phyloP scores from a whole-genome alignment of 2,329 filamentous ascomycete species.

The Ophiostoma piceae region DNA sequence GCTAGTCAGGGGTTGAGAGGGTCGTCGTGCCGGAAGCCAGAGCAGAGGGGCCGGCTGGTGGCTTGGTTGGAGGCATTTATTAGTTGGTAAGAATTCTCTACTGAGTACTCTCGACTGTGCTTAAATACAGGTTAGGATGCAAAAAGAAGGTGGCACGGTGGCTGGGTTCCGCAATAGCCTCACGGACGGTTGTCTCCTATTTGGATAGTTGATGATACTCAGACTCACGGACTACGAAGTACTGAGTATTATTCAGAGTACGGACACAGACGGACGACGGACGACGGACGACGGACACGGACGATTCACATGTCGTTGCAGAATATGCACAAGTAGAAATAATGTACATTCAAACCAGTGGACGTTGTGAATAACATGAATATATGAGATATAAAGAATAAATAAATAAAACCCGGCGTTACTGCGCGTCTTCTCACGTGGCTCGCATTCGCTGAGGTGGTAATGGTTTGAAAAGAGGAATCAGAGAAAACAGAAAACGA shows the following conservation, averaged over 20 bases:
- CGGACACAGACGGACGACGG: too few relatives aligned
- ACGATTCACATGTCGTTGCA: not conserved
- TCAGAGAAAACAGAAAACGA: not conserved
- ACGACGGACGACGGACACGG: not conserved
- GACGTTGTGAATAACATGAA: too few relatives aligned
- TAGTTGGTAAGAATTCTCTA: too few relatives aligned
- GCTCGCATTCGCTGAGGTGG: not conserved
- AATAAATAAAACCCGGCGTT: not conserved
- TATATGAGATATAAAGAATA: too few relatives aligned
- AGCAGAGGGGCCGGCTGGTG: constrained; percentile 19
- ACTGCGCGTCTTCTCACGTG: not conserved
- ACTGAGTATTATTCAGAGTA: not conserved
- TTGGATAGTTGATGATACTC: not conserved
- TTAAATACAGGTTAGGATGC: too few relatives aligned
- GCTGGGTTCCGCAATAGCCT: not conserved
- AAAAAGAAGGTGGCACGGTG: not conserved
- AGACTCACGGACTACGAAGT: not conserved
- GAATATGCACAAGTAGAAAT: not conserved
- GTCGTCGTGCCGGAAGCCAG: constrained; percentile 18
- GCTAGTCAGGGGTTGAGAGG: constrained; percentile 5
- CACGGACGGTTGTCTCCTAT: not conserved
- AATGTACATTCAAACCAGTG: too few relatives aligned
- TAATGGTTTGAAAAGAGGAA: not conserved
- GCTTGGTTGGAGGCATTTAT: not conserved
- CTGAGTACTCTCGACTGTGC: too few relatives aligned